Base-by-base conservation (phyloP, 352 stramenopile species). In the Thalassiosira mediterranea region DNA sequence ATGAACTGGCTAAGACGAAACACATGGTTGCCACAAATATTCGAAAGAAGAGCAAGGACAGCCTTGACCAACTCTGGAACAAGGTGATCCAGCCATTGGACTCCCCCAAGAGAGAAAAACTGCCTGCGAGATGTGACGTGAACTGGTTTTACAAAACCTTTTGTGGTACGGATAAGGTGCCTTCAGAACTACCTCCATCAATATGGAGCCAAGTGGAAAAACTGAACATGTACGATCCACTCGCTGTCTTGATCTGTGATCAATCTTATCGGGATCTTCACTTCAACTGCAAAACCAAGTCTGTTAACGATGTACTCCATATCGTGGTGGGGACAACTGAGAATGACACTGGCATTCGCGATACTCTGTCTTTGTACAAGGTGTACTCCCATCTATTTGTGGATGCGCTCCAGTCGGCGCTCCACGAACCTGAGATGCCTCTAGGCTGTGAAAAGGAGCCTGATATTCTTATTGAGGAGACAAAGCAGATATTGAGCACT, bases 111-210 rank as follows among this genome's bases (percentile, higher is more conserved):
- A 57, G 63, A 47, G 54, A 66, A n/a, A 54, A 66, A 15, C 54
- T 73, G 10, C 63, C 63, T n/a, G 25, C 11, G 19, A 25, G 54
- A 4, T 73, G 63, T 32, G 52, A 73, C 32, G 23, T 31, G 19
- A 47, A 37, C 19, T 73, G 63, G 63, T 73, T 73, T 26, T 56
- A 25, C 26, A 15, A 68, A 29, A 66, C 49, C 17, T 73, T 73
- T 38, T 48, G 51, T 21, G 63, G 63, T 25, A 44, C 13, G 23
- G 47, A 63, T 40, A 40, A 65, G 11, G n/a, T 57, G 5, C 42
- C 37, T 31, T 10, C 40, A 4, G 32, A 61, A 11, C 4, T 25
- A 13, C 28, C 26, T 17, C 26, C 13, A 48, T 61, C 52, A 11
- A 46, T 65, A 3, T 65, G 63, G 63, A 13, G 8, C 28, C 10